Base-by-base conservation (phyloP, 768 basidiomycete genomes). In the Boletellus ananas region DNA sequence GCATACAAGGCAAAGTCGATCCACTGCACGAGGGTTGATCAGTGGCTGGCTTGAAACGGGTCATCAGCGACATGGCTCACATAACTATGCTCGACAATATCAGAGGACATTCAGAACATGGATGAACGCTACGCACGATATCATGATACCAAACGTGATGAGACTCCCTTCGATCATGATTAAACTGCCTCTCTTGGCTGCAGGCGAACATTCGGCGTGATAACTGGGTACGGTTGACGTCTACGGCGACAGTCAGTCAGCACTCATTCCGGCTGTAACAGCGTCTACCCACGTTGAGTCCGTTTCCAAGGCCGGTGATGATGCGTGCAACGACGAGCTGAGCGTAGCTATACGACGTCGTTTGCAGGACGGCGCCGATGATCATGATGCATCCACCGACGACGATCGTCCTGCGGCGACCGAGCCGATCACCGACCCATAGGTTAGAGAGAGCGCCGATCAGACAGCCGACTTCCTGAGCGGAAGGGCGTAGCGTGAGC, bases 191-290 rank as follows among this genome's bases (percentile, higher is more conserved):
- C 84, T 70, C 48, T 72, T 72, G 27, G 79, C 72, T 4, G 81
- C 77, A 5, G 79, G 75, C 2, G 84, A 83, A 58, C 81, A 83
- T 64, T 87, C 84, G 0, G 81, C 79, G 50, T 83, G 81, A 59
- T 84, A 86, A 10, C 74, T 72, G 3, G 84, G 83, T 0, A 83
- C 78, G 14, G 82, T 83, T 3, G 83, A 83, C 3, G 84, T 85
- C 77, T 84, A 43, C 40, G 42, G 10, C 29, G 6, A 10, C n/a
- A 6, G 21, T 56, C 29, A 59, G 46, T 16, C 16, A 1, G 21
- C 4, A 14, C 7, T 23, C 10, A 9, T n/a, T 14, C n/a, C 3
- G 8, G 7, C 17, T 23, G 3, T 2, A 25, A 33, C 2, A 1
- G 3, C 1, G 3, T 23, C 36, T 16, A 67, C 74, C 11, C 51